Evolutionary conservation across 345 rosid species (phyloP).

Genomic region (Laguncularia racemosa): DNA sequence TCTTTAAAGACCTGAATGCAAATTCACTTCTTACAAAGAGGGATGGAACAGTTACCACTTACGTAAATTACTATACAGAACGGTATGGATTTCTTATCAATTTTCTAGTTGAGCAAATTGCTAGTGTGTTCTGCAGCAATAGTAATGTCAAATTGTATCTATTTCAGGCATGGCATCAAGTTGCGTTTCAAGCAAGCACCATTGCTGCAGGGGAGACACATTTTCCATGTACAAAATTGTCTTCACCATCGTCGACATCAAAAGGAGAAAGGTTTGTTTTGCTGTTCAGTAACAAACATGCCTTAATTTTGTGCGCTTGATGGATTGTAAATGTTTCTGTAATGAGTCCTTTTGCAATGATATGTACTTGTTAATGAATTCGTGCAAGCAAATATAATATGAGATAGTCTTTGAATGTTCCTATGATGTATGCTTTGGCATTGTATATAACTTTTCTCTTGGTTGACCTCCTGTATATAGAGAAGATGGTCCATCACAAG

Average conservation of each 20-base stretch:
- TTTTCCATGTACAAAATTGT: slow-evolving; percentile 50
- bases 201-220: slow-evolving; percentile 46
- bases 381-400: too few species aligned
- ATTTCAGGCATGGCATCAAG: slow-evolving; percentile 48
- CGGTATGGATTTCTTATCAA: slow-evolving; percentile 24
- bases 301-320: slow-evolving; percentile 18
- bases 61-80: slow-evolving; percentile 44
- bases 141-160: slow-evolving; percentile 3
- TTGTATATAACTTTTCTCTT: too few species aligned
- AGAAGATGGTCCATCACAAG: too few species aligned
- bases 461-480: too few species aligned
- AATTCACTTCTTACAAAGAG: slow-evolving; percentile 39
- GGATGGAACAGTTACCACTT: slow-evolving; percentile 33
- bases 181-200: slow-evolving; percentile 28
- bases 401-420: too few species aligned
- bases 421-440: too few species aligned
- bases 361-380: too few species aligned
- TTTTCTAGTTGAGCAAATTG: neutral
- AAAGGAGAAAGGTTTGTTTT: slow-evolving; percentile 51
- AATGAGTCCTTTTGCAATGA: too few species aligned
- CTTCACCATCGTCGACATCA: slow-evolving; percentile 28
- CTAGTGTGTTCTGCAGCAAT: neutral
- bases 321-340: too few species aligned
- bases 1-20: slow-evolving; percentile 36
- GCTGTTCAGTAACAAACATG: neutral